A percentile compares a stretch with the other conserved stretches of the same genome.
phyloP scores from a whole-genome alignment of 1,139 yeast genomes.

The Saccharomyces hybrid region DNA sequence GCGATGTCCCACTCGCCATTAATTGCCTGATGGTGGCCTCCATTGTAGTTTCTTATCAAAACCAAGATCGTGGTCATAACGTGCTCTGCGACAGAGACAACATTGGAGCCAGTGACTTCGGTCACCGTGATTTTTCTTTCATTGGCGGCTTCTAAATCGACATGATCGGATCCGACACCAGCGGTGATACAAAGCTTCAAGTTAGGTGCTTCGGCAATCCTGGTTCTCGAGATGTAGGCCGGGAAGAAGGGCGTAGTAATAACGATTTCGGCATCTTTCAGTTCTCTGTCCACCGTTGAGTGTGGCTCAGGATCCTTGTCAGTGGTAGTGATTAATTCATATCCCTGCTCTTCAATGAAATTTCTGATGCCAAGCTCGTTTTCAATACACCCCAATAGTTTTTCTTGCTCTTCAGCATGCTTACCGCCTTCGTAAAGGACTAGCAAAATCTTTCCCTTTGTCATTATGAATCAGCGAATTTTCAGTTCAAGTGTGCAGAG shows the following conservation, averaged over 20 bases:
- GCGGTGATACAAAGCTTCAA: conserved; percentile 70
- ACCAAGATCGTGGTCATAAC: conserved; percentile 67
- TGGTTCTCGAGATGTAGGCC: conserved; percentile 60
- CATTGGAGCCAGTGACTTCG: conserved; percentile 71
- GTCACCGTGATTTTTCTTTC: conserved; percentile 55
- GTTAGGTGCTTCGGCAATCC: conserved; percentile 65
- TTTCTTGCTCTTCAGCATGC: conserved; percentile 54
- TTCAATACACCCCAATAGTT: conserved; percentile 63
- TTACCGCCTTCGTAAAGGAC: conserved; percentile 49
- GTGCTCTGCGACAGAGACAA: conserved; percentile 75
- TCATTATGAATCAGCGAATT: background rate
- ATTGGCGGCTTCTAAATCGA: conserved; percentile 69
- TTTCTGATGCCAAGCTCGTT: conserved; percentile 66
- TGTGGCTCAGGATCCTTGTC: conserved; percentile 57
- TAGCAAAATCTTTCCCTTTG: conserved; percentile 40
- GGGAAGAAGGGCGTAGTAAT: conserved; percentile 85
- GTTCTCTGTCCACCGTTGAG: conserved; percentile 54
- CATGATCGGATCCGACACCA: conserved; percentile 81
- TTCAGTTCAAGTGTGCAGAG: too few species aligned
- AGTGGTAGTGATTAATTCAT: conserved; percentile 56
- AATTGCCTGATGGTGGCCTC: conserved; percentile 64
- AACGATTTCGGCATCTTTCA: conserved; percentile 65
- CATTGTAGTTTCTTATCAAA: conserved; percentile 69
- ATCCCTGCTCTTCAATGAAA: conserved; percentile 61
- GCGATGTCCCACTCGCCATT: conserved; percentile 45